A percentile compares a stretch with the other conserved stretches of the same genome.
Evolutionary conservation across 305 asterid species (phyloP).

Genomic region (Caryopteris hybrid): DNA sequence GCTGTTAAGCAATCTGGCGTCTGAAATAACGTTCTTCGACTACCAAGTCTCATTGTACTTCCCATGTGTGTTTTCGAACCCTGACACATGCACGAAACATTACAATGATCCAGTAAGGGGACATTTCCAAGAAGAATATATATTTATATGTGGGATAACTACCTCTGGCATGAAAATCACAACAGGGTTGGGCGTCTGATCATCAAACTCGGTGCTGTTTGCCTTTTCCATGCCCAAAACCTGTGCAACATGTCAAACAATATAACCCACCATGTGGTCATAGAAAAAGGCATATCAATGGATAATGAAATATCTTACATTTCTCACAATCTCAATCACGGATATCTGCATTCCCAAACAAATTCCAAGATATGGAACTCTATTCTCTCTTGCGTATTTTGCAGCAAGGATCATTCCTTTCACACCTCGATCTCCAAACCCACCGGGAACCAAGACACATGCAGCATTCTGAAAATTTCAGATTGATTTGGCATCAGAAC

Average conservation of each 20-base stretch:
- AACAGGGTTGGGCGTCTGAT: slow-evolving; percentile 60
- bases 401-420: slow-evolving; percentile 98
- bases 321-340: slow-evolving; percentile 85
- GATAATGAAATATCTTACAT: slow-evolving; percentile 47
- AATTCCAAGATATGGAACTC: slow-evolving; percentile 84
- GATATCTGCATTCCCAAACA: slow-evolving; percentile 98
- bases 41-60: slow-evolving; percentile 97
- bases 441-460: slow-evolving; percentile 97
- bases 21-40: slow-evolving; percentile 81
- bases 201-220: slow-evolving; percentile 81
- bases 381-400: slow-evolving; percentile 85
- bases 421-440: slow-evolving; percentile 98
- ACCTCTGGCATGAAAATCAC: slow-evolving; percentile 99
- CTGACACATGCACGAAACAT: slow-evolving; percentile 31
- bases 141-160: slow-evolving; percentile 17
- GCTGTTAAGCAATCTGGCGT: slow-evolving; percentile 80
- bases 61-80: slow-evolving; percentile 98
- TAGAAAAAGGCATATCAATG: background rate
- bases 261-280: slow-evolving; percentile 1
- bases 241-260: slow-evolving; percentile 27
- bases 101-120: slow-evolving; percentile 7
- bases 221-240: slow-evolving; percentile 67
- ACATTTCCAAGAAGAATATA: background rate
- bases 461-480: slow-evolving; percentile 81
- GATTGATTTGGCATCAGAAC: slow-evolving; percentile 12